phyloP scores from a whole-genome alignment of 2,329 filamentous ascomycete genomes.

The Colletotrichum coccodes region DNA sequence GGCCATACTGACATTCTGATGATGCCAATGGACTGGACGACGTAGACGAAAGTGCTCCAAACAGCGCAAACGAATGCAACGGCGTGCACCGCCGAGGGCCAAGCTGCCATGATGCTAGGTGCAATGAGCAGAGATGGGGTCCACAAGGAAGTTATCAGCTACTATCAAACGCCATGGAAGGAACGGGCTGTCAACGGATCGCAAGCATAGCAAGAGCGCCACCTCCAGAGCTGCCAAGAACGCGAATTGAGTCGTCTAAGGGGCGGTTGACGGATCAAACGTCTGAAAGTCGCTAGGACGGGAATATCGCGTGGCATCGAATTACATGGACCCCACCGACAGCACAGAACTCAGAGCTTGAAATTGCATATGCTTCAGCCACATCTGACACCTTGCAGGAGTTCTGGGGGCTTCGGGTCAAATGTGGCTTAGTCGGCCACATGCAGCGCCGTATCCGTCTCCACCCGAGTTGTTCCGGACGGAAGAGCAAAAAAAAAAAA shows the following conservation, averaged over 20 bases:
- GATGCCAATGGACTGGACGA: conserved; percentile 67
- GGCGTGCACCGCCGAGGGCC: conserved; percentile 42
- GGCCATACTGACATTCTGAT: conserved; percentile 60
- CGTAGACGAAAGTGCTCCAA: conserved; percentile 63
- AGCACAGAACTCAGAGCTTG: neutral
- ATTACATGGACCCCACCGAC: conserved; percentile 15
- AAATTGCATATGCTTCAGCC: conserved; percentile 2
- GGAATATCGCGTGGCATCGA: conserved; percentile 10
- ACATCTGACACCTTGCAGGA: neutral
- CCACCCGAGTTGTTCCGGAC: conserved; percentile 14
- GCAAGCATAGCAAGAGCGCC: neutral
- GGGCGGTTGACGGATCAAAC: neutral
- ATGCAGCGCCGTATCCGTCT: neutral
- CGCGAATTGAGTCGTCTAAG: neutral
- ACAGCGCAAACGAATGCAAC: conserved; percentile 59
- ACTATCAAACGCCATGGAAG: conserved; percentile 1
- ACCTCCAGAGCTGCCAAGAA: no score
- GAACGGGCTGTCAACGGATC: neutral
- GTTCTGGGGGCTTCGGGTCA: neutral
- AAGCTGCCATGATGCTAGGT: conserved; percentile 22
- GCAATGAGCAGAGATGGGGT: neutral
- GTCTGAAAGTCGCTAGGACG: neutral
- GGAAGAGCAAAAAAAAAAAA: conserved; percentile 4
- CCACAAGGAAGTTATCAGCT: conserved; percentile 39
- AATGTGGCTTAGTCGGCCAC: neutral